These are phyloP conservation scores for Acmispon strigosus DNA, from an alignment of 306 rosid species.

Conservation along the genomic window DNA sequence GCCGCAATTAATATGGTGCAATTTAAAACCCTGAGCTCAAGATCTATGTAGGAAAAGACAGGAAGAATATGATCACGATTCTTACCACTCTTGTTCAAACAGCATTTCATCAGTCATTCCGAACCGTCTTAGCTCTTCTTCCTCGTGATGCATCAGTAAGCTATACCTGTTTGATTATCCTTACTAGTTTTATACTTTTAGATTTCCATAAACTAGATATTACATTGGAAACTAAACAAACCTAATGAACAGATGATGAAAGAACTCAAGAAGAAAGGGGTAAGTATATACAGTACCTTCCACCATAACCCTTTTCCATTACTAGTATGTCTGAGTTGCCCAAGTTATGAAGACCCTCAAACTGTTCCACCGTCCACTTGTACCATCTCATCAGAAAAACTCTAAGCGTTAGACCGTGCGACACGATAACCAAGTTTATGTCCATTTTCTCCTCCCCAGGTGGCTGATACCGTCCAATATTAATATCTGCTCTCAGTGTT, in stretches of 20 bases:
- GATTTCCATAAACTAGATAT: background rate
- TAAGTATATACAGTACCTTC: constrained; percentile 39
- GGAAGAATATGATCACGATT: background rate
- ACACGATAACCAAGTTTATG: constrained; percentile 72
- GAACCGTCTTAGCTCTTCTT: constrained; percentile 59
- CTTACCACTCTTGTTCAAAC: constrained; percentile 76
- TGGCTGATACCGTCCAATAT: constrained; percentile 70
- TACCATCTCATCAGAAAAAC: constrained; percentile 95
- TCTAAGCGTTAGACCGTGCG: constrained; percentile 79
- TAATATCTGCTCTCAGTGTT: constrained; percentile 71
- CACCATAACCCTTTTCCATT: constrained; percentile 82
- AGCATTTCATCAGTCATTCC: constrained; percentile 84
- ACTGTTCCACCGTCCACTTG: constrained; percentile 85
- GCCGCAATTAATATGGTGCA: no score
- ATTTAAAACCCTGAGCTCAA: no score
- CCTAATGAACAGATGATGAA: no score
- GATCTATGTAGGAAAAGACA: no score
- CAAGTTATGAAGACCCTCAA: constrained; percentile 58
- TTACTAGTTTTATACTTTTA: background rate
- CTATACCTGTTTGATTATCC: constrained; percentile 46
- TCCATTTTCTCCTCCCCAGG: constrained; percentile 53
- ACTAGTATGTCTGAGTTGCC: constrained; percentile 60
- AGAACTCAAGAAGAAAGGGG: background rate
- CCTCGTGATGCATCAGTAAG: constrained; percentile 54
- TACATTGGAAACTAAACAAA: background rate